A percentile compares a stretch with the other conserved stretches of the same genome.
phyloP scores from a whole-genome alignment of 176 grass and related monocot species.

The Metroxylon sagu region DNA sequence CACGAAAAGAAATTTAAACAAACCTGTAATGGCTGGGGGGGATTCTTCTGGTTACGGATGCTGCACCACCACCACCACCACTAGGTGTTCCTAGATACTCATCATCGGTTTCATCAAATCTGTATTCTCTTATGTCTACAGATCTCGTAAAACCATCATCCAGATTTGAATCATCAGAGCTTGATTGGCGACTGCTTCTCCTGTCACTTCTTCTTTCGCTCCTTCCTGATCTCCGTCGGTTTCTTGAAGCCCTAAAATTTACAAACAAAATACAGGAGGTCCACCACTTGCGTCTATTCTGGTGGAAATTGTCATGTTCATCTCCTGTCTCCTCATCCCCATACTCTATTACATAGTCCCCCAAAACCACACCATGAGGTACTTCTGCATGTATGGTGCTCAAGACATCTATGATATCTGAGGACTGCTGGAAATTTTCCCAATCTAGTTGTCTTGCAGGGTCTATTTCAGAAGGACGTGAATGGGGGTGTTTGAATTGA shows the following conservation, averaged over 20 bases:
- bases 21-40: constrained; percentile 58
- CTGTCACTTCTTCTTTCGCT: constrained; percentile 42
- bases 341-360: constrained; percentile 98
- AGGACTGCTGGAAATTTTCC: constrained; percentile 96
- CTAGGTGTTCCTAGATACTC: constrained; percentile 43
- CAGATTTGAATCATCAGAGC: constrained; percentile 49
- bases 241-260: constrained; percentile 69
- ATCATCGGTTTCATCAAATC: constrained; percentile 83
- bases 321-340: constrained; percentile 82
- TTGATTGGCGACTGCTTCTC: constrained; percentile 42
- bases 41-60: constrained; percentile 43
- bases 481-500: constrained; percentile 78
- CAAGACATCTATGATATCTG: constrained; percentile 93
- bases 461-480: constrained; percentile 84
- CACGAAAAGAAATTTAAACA: not conserved
- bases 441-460: constrained; percentile 76
- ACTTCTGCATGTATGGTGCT: constrained; percentile 92
- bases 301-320: constrained; percentile 59
- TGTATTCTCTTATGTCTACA: constrained; percentile 68
- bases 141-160: constrained; percentile 51
- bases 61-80: constrained; percentile 32
- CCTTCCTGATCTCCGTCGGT: constrained; percentile 43
- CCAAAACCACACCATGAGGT: constrained; percentile 77
- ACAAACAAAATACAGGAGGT: constrained; percentile 61
- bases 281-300: constrained; percentile 74